phyloP scores from a whole-genome alignment of 2,329 filamentous ascomycete species.

The Xylaria sp. region DNA sequence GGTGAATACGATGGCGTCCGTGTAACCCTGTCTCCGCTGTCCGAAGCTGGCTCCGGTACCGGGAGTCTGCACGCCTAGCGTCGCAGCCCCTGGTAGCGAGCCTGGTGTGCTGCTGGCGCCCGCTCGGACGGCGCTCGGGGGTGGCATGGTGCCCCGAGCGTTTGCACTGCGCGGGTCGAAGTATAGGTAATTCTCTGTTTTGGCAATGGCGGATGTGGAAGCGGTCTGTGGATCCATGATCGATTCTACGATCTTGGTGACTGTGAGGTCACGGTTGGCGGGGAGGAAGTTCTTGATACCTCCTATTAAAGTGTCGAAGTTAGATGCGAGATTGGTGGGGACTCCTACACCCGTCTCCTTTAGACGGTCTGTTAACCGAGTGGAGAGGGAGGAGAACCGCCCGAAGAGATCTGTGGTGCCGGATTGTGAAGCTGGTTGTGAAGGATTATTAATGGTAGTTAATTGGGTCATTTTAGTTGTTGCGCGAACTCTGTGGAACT shows the following conservation, averaged over 20 bases:
- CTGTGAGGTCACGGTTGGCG: slow-evolving; percentile 90
- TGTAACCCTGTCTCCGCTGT: slow-evolving; percentile 88
- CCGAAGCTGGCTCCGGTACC: slow-evolving; percentile 89
- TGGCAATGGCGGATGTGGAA: slow-evolving; percentile 90
- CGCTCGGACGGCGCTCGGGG: slow-evolving; percentile 71
- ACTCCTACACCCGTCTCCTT: slow-evolving; percentile 87
- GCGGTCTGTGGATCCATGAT: slow-evolving; percentile 96
- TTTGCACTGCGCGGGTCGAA: slow-evolving; percentile 96
- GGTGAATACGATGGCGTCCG: slow-evolving; percentile 91
- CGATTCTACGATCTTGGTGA: slow-evolving; percentile 98
- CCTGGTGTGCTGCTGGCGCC: slow-evolving; percentile 54
- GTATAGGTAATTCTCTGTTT: slow-evolving; percentile 96
- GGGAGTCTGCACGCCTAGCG: slow-evolving; percentile 58
- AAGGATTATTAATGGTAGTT: slow-evolving; percentile 83
- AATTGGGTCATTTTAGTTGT: slow-evolving; percentile 99
- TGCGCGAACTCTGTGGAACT: slow-evolving; percentile 76
- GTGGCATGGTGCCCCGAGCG: slow-evolving; percentile 89
- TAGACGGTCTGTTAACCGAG: slow-evolving; percentile 90
- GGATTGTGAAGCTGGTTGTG: slow-evolving; percentile 69
- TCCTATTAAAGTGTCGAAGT: slow-evolving; percentile 93
- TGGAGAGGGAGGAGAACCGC: slow-evolving; percentile 91
- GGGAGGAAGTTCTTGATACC: slow-evolving; percentile 99
- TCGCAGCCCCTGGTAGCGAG: slow-evolving; percentile 58
- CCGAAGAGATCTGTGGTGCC: slow-evolving; percentile 85
- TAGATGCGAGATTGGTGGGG: slow-evolving; percentile 72